phyloP scores from a whole-genome alignment of 1,139 yeast species.

The Pichia sp. region DNA sequence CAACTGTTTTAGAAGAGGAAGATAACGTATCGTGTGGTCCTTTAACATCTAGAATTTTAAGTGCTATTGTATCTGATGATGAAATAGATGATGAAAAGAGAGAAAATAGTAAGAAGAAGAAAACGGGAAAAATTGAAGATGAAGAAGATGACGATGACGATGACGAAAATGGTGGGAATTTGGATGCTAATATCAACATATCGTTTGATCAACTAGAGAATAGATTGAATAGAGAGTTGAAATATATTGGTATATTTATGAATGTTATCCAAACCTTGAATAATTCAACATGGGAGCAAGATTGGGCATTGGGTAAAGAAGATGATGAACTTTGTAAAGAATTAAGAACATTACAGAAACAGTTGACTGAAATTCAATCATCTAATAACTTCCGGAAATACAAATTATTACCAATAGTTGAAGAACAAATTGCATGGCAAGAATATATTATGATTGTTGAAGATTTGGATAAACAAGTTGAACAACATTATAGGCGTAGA shows the following conservation, averaged over 20 bases:
- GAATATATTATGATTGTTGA: conserved; percentile 86
- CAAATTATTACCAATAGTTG: conserved; percentile 63
- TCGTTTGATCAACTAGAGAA: conserved; percentile 85
- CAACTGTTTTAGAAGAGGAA: conserved; percentile 40
- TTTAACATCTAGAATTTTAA: conserved; percentile 70
- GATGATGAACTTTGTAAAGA: conserved; percentile 94
- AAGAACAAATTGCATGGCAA: conserved; percentile 91
- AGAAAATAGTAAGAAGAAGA: background rate
- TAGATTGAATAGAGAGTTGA: conserved; percentile 75
- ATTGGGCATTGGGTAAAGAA: conserved; percentile 77
- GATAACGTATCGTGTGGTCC: conserved; percentile 90
- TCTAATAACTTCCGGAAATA: conserved; percentile 65
- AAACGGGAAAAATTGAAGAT: background rate
- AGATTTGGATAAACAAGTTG: conserved; percentile 93
- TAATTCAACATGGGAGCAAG: conserved; percentile 42
- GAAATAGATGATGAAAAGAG: conserved; percentile 2
- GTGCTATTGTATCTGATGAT: conserved; percentile 55
- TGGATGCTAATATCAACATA: conserved; percentile 22
- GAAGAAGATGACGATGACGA: background rate
- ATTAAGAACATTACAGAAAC: conserved; percentile 63
- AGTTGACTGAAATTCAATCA: conserved; percentile 54
- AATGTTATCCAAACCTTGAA: conserved; percentile 39
- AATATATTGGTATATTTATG: conserved; percentile 86
- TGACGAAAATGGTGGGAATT: background rate
- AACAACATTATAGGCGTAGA: conserved; percentile 84